These are phyloP conservation scores for Sophora flavescens DNA, from an alignment of 306 rosid genomes.

Conservation along the genomic window DNA sequence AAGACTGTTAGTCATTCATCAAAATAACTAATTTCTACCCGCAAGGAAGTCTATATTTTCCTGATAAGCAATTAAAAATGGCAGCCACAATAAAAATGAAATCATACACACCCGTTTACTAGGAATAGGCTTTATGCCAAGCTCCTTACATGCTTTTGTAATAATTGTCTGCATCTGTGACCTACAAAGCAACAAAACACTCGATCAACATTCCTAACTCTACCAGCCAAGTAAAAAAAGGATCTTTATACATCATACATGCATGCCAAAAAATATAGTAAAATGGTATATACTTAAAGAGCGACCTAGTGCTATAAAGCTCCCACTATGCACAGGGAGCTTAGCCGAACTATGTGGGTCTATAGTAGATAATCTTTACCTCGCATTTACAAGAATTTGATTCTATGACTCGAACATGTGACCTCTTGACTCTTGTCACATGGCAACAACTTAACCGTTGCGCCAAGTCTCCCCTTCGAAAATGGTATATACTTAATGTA, in stretches of 20 bases:
- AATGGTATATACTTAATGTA: neutral
- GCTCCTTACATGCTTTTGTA: constrained; percentile 90
- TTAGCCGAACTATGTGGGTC: no score
- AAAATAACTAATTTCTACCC: constrained; percentile 29
- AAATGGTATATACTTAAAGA: neutral
- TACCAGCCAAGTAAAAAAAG: neutral
- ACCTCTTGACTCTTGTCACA: no score
- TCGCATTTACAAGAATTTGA: no score
- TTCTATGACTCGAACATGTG: no score
- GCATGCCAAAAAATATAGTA: neutral
- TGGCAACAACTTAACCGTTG: no score
- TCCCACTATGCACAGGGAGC: no score
- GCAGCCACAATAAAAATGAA: neutral
- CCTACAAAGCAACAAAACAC: constrained; percentile 61
- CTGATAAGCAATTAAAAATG: constrained; percentile 11
- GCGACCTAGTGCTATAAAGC: no score
- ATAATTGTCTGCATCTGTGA: constrained; percentile 98
- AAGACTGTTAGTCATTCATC: neutral
- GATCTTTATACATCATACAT: neutral
- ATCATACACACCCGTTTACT: constrained; percentile 85
- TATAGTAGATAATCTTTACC: no score
- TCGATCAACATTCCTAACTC: constrained; percentile 12
- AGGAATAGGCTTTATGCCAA: constrained; percentile 79
- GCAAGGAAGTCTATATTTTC: constrained; percentile 9
- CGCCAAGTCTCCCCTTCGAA: neutral